A percentile compares a stretch with the other conserved stretches of the same genome.
These are phyloP conservation scores for Cucumis sativus DNA, from an alignment of 306 rosid species.

Conservation along the genomic window Cucumber_9930_V3 NC_026657.2:39252501-39253000, in stretches of 20 bases:
- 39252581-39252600: constrained; percentile 59
- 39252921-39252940: constrained; percentile 95
- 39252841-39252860: constrained; percentile 79
- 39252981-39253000: background rate
- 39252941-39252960: background rate
- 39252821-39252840: constrained; percentile 80
- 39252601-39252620: constrained; percentile 52
- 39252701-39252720: constrained; percentile 90
- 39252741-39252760: constrained; percentile 85
- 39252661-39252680: constrained; percentile 95
- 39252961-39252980: background rate
- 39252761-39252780: constrained; percentile 87
- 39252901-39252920: constrained; percentile 89
- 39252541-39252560: constrained; percentile 72
- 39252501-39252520: constrained; percentile 30
- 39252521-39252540: constrained; percentile 82
- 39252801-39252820: constrained; percentile 79
- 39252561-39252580: constrained; percentile 68
- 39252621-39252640: constrained; percentile 78
- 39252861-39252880: constrained; percentile 77
- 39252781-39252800: constrained; percentile 77
- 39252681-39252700: constrained; percentile 99
- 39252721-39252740: constrained; percentile 76
- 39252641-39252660: constrained; percentile 96
- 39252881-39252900: constrained; percentile 70